A percentile compares a stretch with the other conserved stretches of the same genome.
phyloP scores from a whole-genome alignment of 2,329 filamentous ascomycete species.

The Graphilbum fragrans region DNA sequence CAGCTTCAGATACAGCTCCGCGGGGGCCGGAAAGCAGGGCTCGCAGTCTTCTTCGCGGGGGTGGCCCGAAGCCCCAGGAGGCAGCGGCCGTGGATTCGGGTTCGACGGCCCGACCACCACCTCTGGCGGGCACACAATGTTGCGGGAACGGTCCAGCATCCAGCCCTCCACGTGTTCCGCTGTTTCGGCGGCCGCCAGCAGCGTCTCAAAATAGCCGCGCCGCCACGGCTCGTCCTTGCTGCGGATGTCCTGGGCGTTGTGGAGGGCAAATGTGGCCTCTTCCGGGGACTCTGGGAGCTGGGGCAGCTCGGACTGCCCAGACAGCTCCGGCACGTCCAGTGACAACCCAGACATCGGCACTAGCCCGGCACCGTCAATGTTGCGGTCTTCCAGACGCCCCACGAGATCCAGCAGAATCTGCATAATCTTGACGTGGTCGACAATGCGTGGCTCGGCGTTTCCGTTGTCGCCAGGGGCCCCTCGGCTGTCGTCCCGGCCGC shows the following conservation, averaged over 20 bases:
- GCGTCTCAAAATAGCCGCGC: conserved; percentile 69
- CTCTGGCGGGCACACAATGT: conserved; percentile 56
- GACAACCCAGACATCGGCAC: conserved; percentile 20
- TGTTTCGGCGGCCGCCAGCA: conserved; percentile 65
- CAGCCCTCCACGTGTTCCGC: conserved; percentile 75
- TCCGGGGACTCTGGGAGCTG: neutral
- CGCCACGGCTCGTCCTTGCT: conserved; percentile 74
- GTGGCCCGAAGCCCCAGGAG: conserved; percentile 47
- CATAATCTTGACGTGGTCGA: conserved; percentile 60
- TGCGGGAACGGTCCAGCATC: conserved; percentile 56
- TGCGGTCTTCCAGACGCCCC: conserved; percentile 54
- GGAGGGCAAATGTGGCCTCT: neutral
- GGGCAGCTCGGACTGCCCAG: neutral
- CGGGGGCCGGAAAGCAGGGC: conserved; percentile 55
- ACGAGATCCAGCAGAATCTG: conserved; percentile 48
- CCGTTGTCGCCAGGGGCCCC: neutral
- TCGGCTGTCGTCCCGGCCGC: neutral
- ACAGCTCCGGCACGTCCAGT: conserved; percentile 22
- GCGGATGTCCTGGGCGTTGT: conserved; percentile 49
- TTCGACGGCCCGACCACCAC: conserved; percentile 76
- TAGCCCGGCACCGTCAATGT: conserved; percentile 56
- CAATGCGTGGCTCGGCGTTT: conserved; percentile 20
- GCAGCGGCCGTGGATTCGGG: conserved; percentile 62
- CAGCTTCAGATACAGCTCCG: conserved; percentile 70
- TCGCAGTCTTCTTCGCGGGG: conserved; percentile 68